Evolutionary conservation across 768 basidiomycete species (phyloP).

Genomic region (Butyriboletus loyo): DNA sequence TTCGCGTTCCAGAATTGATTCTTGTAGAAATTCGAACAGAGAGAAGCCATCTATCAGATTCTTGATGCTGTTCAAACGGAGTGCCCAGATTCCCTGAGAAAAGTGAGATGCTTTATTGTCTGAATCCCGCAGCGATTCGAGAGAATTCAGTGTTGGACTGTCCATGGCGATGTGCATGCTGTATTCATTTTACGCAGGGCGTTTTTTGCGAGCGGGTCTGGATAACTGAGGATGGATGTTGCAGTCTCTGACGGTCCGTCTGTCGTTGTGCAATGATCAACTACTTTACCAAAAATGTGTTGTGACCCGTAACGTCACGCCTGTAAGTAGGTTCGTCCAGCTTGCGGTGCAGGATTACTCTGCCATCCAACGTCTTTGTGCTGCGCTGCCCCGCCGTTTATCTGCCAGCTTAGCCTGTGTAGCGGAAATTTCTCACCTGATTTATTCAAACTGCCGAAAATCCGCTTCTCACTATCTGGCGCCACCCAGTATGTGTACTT

Average conservation of each 20-base stretch:
- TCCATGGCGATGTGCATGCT: too few relatives aligned
- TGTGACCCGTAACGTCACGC: conserved; percentile 38
- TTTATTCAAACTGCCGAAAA: conserved; percentile 14
- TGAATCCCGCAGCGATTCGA: neutral
- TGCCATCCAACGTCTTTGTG: conserved; percentile 23
- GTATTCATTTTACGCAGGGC: neutral
- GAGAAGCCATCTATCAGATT: neutral
- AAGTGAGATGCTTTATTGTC: neutral
- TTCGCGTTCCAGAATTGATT: neutral
- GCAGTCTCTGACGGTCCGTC: neutral
- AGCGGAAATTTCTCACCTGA: conserved; percentile 7
- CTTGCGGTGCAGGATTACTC: conserved; percentile 26
- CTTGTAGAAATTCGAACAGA: neutral
- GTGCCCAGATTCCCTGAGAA: neutral
- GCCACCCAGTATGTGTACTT: conserved; percentile 9
- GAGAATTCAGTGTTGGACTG: neutral
- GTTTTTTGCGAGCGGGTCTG: neutral
- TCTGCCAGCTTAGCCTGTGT: conserved; percentile 1
- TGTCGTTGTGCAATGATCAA: conserved; percentile 29
- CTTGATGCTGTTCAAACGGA: neutral
- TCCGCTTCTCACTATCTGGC: neutral
- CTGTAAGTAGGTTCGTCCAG: conserved; percentile 36
- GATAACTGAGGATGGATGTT: neutral
- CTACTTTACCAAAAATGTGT: conserved; percentile 31
- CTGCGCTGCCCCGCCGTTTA: conserved; percentile 8